Evolutionary conservation across 352 stramenopile species (phyloP).

Genomic region (Blastocystis sp.): DNA sequence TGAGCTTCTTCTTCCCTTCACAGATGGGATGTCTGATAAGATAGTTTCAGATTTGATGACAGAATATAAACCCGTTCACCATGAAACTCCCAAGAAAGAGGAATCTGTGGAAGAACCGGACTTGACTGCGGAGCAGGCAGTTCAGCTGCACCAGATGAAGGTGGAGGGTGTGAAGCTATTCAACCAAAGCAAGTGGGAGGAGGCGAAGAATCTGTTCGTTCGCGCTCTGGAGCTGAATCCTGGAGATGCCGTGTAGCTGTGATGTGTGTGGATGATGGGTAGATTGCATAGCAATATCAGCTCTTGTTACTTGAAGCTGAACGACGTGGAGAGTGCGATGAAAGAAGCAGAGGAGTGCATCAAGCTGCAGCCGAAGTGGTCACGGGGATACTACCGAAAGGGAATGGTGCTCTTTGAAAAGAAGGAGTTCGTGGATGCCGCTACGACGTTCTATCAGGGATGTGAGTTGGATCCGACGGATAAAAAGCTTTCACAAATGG

Average conservation of each 20-base stretch:
- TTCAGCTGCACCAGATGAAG: neutral
- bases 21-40: neutral
- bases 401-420: constrained; percentile 53
- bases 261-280: neutral
- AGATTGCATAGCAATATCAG: constrained; percentile 54
- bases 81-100: neutral
- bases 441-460: constrained; percentile 50
- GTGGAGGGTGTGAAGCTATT: constrained; percentile 9
- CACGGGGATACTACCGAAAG: constrained; percentile 45
- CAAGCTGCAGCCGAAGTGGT: constrained; percentile 29
- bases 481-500: constrained; percentile 14
- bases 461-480: constrained; percentile 25
- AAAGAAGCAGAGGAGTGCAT: constrained; percentile 50
- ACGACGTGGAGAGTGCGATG: constrained; percentile 14
- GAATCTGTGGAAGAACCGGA: neutral
- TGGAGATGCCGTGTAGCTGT: constrained; percentile 2
- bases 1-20: constrained; percentile 14
- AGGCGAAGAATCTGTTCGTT: constrained; percentile 14
- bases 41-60: constrained; percentile 5
- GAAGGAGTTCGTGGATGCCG: constrained; percentile 20
- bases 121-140: neutral
- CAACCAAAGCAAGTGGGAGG: constrained; percentile 13
- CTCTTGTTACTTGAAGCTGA: constrained; percentile 32
- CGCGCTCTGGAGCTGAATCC: constrained; percentile 30
- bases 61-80: neutral